A percentile compares a stretch with the other conserved stretches of the same genome.
Evolutionary conservation across 2,329 filamentous ascomycete species (phyloP).

Genomic region (Dactylella cylindrospora): DNA sequence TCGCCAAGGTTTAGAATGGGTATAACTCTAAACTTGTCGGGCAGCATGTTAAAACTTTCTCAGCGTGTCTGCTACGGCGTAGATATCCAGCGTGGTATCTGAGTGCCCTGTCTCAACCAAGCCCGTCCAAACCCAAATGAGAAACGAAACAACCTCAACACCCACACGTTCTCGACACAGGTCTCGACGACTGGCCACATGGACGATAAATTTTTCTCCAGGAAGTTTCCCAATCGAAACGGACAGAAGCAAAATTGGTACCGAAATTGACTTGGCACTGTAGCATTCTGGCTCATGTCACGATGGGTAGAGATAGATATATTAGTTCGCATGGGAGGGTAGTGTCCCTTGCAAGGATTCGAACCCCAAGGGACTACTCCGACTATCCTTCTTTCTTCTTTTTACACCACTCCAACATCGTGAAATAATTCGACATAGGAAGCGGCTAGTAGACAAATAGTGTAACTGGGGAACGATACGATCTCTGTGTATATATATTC

Average conservation of each 20-base stretch:
- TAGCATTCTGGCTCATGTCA: constrained; percentile 5
- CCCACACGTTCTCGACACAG: constrained; percentile 13
- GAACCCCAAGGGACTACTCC: constrained; percentile 7
- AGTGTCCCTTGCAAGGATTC: not conserved
- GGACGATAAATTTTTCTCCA: constrained; percentile 25
- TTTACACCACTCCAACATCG: constrained; percentile 10
- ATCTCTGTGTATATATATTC: not conserved
- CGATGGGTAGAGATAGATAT: constrained; percentile 37
- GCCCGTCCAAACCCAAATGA: constrained; percentile 29
- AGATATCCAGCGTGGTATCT: constrained; percentile 19
- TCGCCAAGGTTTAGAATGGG: no score
- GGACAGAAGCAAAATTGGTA: no score
- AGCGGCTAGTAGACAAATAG: no score
- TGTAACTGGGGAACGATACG: no score
- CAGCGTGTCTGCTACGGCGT: no score
- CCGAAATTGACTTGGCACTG: not conserved
- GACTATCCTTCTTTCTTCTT: constrained; percentile 4
- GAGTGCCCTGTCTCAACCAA: constrained; percentile 16
- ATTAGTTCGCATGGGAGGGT: no score
- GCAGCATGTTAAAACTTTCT: no score
- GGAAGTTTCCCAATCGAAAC: constrained; percentile 29
- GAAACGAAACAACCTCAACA: constrained; percentile 35
- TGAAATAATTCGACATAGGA: no score
- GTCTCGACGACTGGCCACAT: constrained; percentile 3
- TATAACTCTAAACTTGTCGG: no score